Evolutionary conservation across 495 filamentous ascomycete genomes (phyloP).

Genomic region (Neohortaea acidophila): DNA sequence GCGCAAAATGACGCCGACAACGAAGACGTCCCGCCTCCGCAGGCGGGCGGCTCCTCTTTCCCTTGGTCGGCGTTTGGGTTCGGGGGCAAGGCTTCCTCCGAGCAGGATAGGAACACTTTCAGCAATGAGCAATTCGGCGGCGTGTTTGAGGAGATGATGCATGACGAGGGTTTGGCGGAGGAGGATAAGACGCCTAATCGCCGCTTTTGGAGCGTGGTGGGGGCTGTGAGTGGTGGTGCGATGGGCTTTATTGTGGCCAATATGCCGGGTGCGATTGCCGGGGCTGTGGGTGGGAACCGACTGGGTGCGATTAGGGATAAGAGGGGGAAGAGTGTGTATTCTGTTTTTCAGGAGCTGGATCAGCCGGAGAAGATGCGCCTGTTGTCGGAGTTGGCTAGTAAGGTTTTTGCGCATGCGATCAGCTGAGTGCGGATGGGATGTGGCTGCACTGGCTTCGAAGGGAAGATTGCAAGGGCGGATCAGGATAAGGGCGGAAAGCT

Average conservation of each 20-base stretch:
- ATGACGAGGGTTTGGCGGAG: conserved; percentile 75
- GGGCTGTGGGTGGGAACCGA: conserved; percentile 82
- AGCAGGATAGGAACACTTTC: conserved; percentile 31
- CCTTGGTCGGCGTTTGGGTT: conserved; percentile 52
- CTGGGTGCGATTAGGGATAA: conserved; percentile 77
- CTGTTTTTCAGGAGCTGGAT: conserved; percentile 72
- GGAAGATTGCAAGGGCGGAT: no score
- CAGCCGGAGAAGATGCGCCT: conserved; percentile 63
- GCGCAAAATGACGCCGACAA: conserved; percentile 37
- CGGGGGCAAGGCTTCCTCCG: conserved; percentile 23
- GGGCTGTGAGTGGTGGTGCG: conserved; percentile 73
- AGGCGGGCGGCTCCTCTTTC: conserved; percentile 27
- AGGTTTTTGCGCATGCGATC: conserved; percentile 30
- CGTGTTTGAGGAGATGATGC: conserved; percentile 95
- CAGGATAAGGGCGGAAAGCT: no score
- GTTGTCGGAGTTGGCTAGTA: conserved; percentile 28
- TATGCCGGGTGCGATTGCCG: conserved; percentile 73
- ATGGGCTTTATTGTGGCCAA: conserved; percentile 93
- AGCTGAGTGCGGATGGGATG: no score
- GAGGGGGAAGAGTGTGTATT: conserved; percentile 88
- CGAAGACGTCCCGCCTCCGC: conserved; percentile 39
- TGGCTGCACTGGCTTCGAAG: no score
- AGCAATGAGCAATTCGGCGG: conserved; percentile 69
- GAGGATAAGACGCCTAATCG: conserved; percentile 40
- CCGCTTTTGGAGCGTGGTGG: conserved; percentile 75